phyloP scores from a whole-genome alignment of 805 yeast genomes.

The Starmera amethionina region DNA sequence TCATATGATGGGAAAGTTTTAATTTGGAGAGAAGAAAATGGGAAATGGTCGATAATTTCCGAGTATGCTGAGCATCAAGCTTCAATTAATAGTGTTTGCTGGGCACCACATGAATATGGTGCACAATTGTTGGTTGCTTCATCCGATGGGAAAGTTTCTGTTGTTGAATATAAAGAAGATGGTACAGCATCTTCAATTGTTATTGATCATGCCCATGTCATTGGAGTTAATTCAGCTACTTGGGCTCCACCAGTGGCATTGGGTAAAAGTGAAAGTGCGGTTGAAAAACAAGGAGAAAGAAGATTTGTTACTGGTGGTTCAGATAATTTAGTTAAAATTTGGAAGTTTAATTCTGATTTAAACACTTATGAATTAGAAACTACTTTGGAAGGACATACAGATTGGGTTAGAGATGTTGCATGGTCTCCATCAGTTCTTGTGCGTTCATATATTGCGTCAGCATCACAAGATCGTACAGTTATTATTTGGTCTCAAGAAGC shows the following conservation, averaged over 20 bases:
- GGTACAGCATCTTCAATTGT: slow-evolving; percentile 58
- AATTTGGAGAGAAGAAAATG: slow-evolving; percentile 91
- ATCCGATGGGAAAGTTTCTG: slow-evolving; percentile 86
- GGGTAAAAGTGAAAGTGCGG: slow-evolving; percentile 22
- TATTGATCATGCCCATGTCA: slow-evolving; percentile 66
- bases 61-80: slow-evolving; percentile 87
- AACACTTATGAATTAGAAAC: slow-evolving; percentile 64
- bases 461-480: slow-evolving; percentile 93
- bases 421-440: slow-evolving; percentile 93
- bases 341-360: slow-evolving; percentile 56
- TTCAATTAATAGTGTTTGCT: slow-evolving; percentile 84
- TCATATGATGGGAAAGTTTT: slow-evolving; percentile 92
- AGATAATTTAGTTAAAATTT: slow-evolving; percentile 85
- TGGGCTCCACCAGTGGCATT: slow-evolving; percentile 68
- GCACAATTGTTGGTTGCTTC: slow-evolving; percentile 86
- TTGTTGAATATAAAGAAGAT: slow-evolving; percentile 84
- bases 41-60: slow-evolving; percentile 79
- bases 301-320: slow-evolving; percentile 92
- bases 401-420: slow-evolving; percentile 98
- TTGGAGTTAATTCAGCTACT: slow-evolving; percentile 89
- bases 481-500: slow-evolving; percentile 88
- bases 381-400: slow-evolving; percentile 80
- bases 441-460: slow-evolving; percentile 87
- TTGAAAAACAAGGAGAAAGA: slow-evolving; percentile 36
- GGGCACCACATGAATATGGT: slow-evolving; percentile 98